A percentile compares a stretch with the other conserved stretches of the same genome.
Evolutionary conservation across 345 rosid genomes (phyloP).

Genomic region (Eucalyptus regnans): DNA sequence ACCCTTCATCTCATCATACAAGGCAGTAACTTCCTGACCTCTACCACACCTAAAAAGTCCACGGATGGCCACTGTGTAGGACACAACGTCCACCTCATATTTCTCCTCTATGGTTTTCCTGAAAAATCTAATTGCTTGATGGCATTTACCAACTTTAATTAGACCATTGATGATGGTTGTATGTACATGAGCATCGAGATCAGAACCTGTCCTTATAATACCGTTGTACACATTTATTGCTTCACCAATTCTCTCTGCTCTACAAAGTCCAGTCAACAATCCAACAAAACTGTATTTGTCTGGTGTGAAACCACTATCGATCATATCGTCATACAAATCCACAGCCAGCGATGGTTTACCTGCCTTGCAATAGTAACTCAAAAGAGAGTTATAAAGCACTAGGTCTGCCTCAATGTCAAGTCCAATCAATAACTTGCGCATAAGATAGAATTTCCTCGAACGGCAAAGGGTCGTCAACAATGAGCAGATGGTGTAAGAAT

Average conservation of each 20-base stretch:
- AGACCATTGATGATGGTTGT: slow-evolving; percentile 41
- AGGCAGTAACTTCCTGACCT: slow-evolving; percentile 31
- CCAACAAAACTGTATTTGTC: slow-evolving; percentile 52
- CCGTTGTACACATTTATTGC: slow-evolving; percentile 45
- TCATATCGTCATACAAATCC: slow-evolving; percentile 29
- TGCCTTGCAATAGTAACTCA: slow-evolving; percentile 38
- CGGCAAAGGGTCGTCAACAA: slow-evolving; percentile 29
- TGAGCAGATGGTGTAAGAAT: slow-evolving; percentile 53
- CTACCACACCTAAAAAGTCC: slow-evolving; percentile 49
- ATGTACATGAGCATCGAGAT: slow-evolving; percentile 59
- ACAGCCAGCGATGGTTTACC: slow-evolving; percentile 31
- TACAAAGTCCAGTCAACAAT: slow-evolving; percentile 41
- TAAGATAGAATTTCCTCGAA: slow-evolving; percentile 23
- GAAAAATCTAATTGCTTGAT: slow-evolving; percentile 34
- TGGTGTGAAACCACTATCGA: slow-evolving; percentile 28
- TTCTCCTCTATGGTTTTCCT: slow-evolving; percentile 24
- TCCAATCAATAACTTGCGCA: slow-evolving; percentile 15
- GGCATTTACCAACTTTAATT: slow-evolving; percentile 26
- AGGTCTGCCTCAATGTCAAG: slow-evolving; percentile 20
- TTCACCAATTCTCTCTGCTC: slow-evolving; percentile 7
- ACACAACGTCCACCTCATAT: slow-evolving; percentile 42
- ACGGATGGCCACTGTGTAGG: slow-evolving; percentile 48
- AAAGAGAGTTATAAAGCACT: slow-evolving; percentile 38
- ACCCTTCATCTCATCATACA: slow-evolving; percentile 41
- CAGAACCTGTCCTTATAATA: slow-evolving; percentile 3